Conservation (phyloP, 2,329 filamentous ascomycete genomes). For the Botrytis byssoidea region DNA sequence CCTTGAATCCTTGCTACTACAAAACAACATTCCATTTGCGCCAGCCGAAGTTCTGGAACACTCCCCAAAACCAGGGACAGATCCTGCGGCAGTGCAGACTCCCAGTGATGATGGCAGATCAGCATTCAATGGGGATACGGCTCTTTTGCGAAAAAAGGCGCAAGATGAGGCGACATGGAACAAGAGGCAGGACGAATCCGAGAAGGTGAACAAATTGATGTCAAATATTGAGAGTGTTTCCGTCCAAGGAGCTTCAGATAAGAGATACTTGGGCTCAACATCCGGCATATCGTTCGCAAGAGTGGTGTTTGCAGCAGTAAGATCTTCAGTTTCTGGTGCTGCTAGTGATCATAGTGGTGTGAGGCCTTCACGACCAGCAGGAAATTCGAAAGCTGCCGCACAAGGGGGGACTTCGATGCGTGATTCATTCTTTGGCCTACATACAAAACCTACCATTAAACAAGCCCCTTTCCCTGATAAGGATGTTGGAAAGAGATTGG, state of each 20-base stretch:
- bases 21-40: slow-evolving; percentile 69
- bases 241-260: slow-evolving; percentile 74
- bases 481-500: slow-evolving; percentile 69
- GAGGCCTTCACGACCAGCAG: slow-evolving; percentile 55
- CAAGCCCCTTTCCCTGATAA: slow-evolving; percentile 80
- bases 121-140: slow-evolving; percentile 26
- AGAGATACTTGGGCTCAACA: slow-evolving; percentile 77
- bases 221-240: slow-evolving; percentile 73
- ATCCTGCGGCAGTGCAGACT: slow-evolving; percentile 35
- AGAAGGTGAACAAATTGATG: slow-evolving; percentile 63
- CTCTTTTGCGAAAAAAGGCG: slow-evolving; percentile 28
- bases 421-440: slow-evolving; percentile 95
- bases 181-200: slow-evolving; percentile 54
- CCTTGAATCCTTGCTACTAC: slow-evolving; percentile 71
- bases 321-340: slow-evolving; percentile 65
- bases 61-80: slow-evolving; percentile 46
- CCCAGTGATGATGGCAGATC: slow-evolving; percentile 36
- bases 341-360: slow-evolving; percentile 62
- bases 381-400: slow-evolving; percentile 41
- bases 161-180: slow-evolving; percentile 35
- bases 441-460: slow-evolving; percentile 84
- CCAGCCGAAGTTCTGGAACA: slow-evolving; percentile 68
- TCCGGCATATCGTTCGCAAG: slow-evolving; percentile 92
- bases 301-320: slow-evolving; percentile 91
- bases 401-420: slow-evolving; percentile 76